Base-by-base conservation (phyloP, 2,329 filamentous ascomycete species). In the Paecilomyces dactylethromorphus region DNA sequence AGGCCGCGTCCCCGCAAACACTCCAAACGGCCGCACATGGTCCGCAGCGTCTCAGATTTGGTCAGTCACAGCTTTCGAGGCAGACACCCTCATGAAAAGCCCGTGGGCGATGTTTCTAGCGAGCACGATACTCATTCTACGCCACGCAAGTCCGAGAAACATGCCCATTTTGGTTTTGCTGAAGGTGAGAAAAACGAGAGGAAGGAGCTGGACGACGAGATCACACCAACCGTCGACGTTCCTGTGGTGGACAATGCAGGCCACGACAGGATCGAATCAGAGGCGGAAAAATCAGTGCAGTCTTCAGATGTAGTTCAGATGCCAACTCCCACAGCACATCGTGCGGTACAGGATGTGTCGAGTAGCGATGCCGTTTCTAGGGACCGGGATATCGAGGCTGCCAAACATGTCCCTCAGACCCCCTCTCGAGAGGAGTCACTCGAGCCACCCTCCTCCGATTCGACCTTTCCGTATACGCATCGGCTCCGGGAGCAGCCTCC, bases 401-500 rank as follows among this genome's bases (percentile, higher is more conserved):
- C 58, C 18, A 66, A 63, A 21, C 51, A 39, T 3, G 51, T 58
- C 0, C 61, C 64, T 2, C n/a, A 62, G 13, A 73, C 71, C 4
- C 68, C 68, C 3, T 58, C 67, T 15, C 68, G 73, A 39, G 73
- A 67, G 39, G 68, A 69, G 45, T 76, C 73, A 1, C 58, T 67
- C 15, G 71, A 71, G 11, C 66, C 68, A 1, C 58, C 63, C 2
- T 67, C 68, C 6, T 24, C 69, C n/a, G 68, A 61, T 29, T 58
- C 69, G 21, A 60, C 74, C 3, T 61, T 71, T 12, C 72, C 70
- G 2, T 96, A 96, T 73, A 96, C 91, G 0, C 83, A 86, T 58
- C 81, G 82, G 53, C 84, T 92, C 51, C 85, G 87, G 35, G 76
- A 85, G 7, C 82, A 82, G 22, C 88, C 91, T 0, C 81, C 84